These are phyloP conservation scores for Chytridium lagenaria DNA, from an alignment of 371 early-diverging fungal species.

Conservation along the genomic window DNA sequence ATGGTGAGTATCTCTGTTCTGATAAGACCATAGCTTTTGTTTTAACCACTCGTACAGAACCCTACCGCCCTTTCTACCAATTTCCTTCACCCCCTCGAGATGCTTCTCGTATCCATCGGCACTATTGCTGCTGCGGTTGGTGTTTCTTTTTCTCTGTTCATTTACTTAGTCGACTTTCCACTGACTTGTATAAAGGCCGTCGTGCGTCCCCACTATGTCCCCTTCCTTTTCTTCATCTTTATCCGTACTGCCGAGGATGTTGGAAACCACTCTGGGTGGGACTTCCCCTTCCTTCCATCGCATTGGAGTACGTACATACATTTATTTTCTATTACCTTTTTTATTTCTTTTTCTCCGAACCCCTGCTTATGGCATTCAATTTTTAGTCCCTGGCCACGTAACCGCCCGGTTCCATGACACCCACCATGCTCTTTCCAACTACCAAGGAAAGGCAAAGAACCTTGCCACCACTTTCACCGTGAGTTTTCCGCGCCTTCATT, in stretches of 20 bases:
- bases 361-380: not conserved
- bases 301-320: not conserved
- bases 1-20: not conserved
- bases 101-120: slow-evolving; percentile 8
- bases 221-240: slow-evolving; percentile 13
- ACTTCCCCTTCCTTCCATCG: slow-evolving; percentile 2
- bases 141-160: not conserved
- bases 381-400: slow-evolving; percentile 7
- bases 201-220: slow-evolving; percentile 7
- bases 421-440: not conserved
- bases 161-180: too few relatives aligned
- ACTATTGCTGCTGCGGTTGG: not conserved
- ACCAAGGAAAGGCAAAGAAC: not conserved
- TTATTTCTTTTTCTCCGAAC: not conserved
- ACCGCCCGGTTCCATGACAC: slow-evolving; percentile 9
- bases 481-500: not conserved
- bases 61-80: slow-evolving; percentile 6
- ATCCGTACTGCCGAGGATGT: slow-evolving; percentile 6
- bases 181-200: not conserved
- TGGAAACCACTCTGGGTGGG: slow-evolving; percentile 11
- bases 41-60: not conserved
- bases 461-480: slow-evolving; percentile 6
- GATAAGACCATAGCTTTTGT: not conserved
- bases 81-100: slow-evolving; percentile 6
- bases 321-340: too few relatives aligned